Evolutionary conservation across 805 yeast species (phyloP).

Genomic region (Suhomyces tanzawaensis): DNA sequence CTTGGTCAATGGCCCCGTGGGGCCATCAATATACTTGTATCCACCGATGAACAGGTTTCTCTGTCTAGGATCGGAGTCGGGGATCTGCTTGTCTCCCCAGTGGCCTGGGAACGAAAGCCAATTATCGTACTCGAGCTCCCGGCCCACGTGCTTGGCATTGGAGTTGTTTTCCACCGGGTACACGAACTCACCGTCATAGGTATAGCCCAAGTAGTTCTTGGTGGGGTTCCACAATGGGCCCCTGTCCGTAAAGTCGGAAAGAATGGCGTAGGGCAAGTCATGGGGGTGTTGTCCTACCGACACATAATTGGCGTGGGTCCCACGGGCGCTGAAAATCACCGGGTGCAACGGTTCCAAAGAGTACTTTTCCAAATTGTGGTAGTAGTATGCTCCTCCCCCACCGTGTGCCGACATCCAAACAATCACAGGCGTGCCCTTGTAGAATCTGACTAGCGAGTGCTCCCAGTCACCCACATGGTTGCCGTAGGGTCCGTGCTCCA

Average conservation of each 20-base stretch:
- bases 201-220: constrained; percentile 75
- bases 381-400: constrained; percentile 88
- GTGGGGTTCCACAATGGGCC: constrained; percentile 97
- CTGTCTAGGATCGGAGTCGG: constrained; percentile 73
- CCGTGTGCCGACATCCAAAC: constrained; percentile 99
- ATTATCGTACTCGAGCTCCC: constrained; percentile 56
- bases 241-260: constrained; percentile 90
- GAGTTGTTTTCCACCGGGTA: constrained; percentile 40
- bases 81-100: constrained; percentile 86
- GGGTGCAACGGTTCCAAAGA: constrained; percentile 52
- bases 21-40: constrained; percentile 90
- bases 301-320: constrained; percentile 96
- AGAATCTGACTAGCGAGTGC: constrained; percentile 82
- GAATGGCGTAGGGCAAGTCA: constrained; percentile 87
- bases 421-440: constrained; percentile 73
- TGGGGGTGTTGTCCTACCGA: constrained; percentile 96
- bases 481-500: constrained; percentile 98
- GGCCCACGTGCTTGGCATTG: constrained; percentile 45
- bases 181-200: constrained; percentile 60
- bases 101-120: constrained; percentile 83
- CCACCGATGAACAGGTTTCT: constrained; percentile 80
- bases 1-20: constrained; percentile 83
- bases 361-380: constrained; percentile 69
- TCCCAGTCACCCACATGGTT: constrained; percentile 99
- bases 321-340: constrained; percentile 83